Percentiles rank a stretch among this genome's conserved stretches.
Conservation (phyloP, 2,329 filamentous ascomycete species). For the Colletotrichum horii region DNA sequence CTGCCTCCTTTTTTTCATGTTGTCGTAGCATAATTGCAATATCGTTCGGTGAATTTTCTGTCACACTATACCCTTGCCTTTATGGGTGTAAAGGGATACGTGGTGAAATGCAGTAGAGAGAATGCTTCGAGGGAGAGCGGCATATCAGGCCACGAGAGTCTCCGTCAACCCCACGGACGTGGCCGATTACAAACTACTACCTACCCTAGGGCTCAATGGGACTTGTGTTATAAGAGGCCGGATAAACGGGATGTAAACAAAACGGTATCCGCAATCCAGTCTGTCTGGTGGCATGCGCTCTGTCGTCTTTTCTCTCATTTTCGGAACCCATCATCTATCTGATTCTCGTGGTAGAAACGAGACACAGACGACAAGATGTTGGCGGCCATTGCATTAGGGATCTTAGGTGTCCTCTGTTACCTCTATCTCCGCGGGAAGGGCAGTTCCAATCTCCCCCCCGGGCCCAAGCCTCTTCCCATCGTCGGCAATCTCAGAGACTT, state of each 20-base stretch:
- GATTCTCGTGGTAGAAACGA: not conserved
- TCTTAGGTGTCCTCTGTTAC: not conserved
- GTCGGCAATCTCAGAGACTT: conserved; percentile 52
- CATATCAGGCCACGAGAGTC: not conserved
- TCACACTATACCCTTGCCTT: not conserved
- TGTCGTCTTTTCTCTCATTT: not conserved
- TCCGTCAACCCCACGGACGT: not conserved
- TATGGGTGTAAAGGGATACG: not conserved
- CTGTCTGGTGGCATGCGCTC: not conserved
- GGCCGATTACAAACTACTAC: not conserved
- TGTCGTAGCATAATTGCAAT: not conserved
- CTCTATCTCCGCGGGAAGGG: not conserved
- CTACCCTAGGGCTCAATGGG: not conserved
- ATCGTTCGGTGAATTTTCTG: not conserved
- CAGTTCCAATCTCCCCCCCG: conserved; percentile 23
- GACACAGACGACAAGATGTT: not conserved
- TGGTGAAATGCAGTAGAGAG: not conserved
- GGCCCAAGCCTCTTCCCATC: conserved; percentile 39
- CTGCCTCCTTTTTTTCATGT: not conserved
- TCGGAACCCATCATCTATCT: not conserved
- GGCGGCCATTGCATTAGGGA: not conserved
- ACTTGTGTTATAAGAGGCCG: not conserved
- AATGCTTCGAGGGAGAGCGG: not conserved
- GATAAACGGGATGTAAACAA: not conserved
- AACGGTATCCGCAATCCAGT: not conserved